phyloP scores from a whole-genome alignment of 768 basidiomycete species.

The Naganishia kalamii region DNA sequence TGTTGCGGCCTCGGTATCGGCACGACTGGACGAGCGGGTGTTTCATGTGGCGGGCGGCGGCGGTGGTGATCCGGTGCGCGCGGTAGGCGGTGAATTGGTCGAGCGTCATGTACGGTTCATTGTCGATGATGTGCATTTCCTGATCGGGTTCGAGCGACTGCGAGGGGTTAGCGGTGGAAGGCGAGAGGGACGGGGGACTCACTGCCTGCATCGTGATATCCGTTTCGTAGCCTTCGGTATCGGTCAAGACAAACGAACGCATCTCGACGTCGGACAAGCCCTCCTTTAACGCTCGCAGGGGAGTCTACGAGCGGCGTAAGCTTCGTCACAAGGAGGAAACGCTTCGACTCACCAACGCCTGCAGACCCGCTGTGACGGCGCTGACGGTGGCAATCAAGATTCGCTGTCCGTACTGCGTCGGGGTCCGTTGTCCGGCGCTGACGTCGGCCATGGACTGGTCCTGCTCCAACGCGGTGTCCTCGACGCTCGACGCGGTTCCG shows the following conservation, averaged over 20 bases:
- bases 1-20: background rate
- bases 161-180: no score
- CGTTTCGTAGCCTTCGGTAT: background rate
- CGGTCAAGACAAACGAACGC: background rate
- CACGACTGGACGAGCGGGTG: background rate
- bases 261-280: background rate
- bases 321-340: background rate
- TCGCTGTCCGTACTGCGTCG: background rate
- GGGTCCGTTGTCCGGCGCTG: background rate
- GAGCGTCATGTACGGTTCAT: conserved; percentile 5
- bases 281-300: background rate
- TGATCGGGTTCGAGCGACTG: no score
- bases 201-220: conserved; percentile 3
- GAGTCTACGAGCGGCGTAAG: background rate
- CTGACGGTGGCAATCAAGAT: background rate
- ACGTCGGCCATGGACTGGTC: background rate
- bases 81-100: conserved; percentile 9
- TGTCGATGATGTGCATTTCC: background rate
- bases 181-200: background rate
- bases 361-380: conserved; percentile 8
- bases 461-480: background rate
- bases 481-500: background rate
- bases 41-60: background rate
- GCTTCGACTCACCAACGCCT: background rate
- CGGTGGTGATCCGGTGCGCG: background rate